A percentile compares a stretch with the other conserved stretches of the same genome.
Conservation (phyloP, 139 green algal species). For the Tetradesmus obliquus region DNA sequence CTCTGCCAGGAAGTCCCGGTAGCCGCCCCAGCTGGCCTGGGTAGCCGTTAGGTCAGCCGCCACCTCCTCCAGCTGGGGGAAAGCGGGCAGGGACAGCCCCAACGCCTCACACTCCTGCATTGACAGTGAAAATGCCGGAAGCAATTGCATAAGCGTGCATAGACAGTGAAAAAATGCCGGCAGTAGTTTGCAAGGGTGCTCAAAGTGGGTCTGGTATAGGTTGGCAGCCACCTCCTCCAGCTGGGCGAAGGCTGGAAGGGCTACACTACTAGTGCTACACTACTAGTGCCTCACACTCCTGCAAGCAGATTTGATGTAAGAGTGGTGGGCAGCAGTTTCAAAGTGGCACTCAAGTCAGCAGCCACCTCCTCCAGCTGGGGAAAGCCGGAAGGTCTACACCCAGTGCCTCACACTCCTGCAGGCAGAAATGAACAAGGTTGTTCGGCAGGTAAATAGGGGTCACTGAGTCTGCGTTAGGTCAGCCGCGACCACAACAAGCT, state of each 20-base stretch:
- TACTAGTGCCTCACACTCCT: slow-evolving; percentile 72
- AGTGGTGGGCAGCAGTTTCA: not conserved
- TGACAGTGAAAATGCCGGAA: not conserved
- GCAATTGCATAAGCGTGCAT: not conserved
- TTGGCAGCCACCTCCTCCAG: not conserved
- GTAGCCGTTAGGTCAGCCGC: slow-evolving; percentile 66
- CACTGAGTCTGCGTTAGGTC: slow-evolving; percentile 66
- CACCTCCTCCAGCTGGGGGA: slow-evolving; percentile 69
- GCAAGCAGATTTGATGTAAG: slow-evolving; percentile 62
- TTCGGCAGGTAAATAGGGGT: not conserved
- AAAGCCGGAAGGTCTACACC: slow-evolving; percentile 69
- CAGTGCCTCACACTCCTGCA: slow-evolving; percentile 74
- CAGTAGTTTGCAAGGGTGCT: no score
- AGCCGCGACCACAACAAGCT: slow-evolving; percentile 65
- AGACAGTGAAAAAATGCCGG: no score
- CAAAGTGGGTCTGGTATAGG: no score
- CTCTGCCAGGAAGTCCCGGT: slow-evolving; percentile 72
- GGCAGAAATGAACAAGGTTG: not conserved
- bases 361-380: slow-evolving; percentile 65
- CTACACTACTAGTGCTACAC: slow-evolving; percentile 65
- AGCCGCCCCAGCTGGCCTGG: slow-evolving; percentile 48
- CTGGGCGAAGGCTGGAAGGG: not conserved
- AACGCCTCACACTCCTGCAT: slow-evolving; percentile 73
- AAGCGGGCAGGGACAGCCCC: slow-evolving; percentile 66
- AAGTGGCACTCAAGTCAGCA: slow-evolving; percentile 66